phyloP scores from a whole-genome alignment of 2,329 filamentous ascomycete species.

The Pseudocercospora cruenta region DNA sequence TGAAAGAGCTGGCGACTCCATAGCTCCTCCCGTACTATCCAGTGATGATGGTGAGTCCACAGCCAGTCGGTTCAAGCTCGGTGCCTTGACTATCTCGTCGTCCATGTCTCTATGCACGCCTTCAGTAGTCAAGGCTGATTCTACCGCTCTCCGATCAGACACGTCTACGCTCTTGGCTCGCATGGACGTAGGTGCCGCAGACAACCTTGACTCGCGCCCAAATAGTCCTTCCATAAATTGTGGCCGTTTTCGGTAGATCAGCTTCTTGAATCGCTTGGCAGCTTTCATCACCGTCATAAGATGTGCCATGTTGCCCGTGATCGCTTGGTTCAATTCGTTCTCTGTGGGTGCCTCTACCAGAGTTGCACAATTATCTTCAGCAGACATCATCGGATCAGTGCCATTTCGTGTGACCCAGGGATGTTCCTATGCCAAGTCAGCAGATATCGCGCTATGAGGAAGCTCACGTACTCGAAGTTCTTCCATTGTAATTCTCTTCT shows the following conservation, averaged over 20 bases:
- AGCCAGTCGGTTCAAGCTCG: slow-evolving; percentile 3
- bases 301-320: slow-evolving; percentile 86
- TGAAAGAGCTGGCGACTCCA: slow-evolving; percentile 1
- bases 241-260: slow-evolving; percentile 63
- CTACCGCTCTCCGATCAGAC: slow-evolving; percentile 54
- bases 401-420: slow-evolving; percentile 88
- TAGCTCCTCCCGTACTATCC: slow-evolving; percentile 6
- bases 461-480: slow-evolving; percentile 71
- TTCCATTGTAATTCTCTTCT: slow-evolving; percentile 79
- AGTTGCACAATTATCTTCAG: slow-evolving; percentile 83
- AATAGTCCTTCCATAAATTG: slow-evolving; percentile 62
- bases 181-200: slow-evolving; percentile 54
- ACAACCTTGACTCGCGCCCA: slow-evolving; percentile 60
- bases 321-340: slow-evolving; percentile 85
- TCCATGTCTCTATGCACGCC: slow-evolving; percentile 55
- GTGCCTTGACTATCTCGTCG: slow-evolving; percentile 31
- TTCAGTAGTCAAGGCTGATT: slow-evolving; percentile 55
- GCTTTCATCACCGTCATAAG: slow-evolving; percentile 89
- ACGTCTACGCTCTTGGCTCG: slow-evolving; percentile 50
- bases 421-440: slow-evolving; percentile 66
- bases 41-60: slow-evolving; percentile 9
- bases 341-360: slow-evolving; percentile 83
- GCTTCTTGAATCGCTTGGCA: slow-evolving; percentile 81
- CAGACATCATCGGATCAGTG: slow-evolving; percentile 74
- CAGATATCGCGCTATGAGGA: background rate